These are phyloP conservation scores for Colletotrichum sp. DNA, from an alignment of 2,329 filamentous ascomycete species.

Conservation along the genomic window DNA sequence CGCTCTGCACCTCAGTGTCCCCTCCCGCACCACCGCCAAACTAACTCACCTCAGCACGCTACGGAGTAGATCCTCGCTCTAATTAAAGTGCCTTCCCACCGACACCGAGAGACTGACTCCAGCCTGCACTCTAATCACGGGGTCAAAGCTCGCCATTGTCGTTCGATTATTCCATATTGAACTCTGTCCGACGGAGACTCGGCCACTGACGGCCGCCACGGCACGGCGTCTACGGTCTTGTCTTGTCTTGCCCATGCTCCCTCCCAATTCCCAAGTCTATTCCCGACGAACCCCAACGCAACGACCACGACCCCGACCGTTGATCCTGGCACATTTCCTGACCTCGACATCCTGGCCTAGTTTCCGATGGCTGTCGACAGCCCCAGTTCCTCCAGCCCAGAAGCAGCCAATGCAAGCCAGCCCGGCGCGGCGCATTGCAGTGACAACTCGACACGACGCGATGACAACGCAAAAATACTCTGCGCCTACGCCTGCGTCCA, in stretches of 20 bases:
- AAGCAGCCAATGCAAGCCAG: not conserved
- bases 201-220: not conserved
- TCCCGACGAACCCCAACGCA: not conserved
- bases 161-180: not conserved
- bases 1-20: not conserved
- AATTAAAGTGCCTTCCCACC: not conserved
- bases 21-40: not conserved
- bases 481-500: not conserved
- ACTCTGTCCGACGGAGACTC: not conserved
- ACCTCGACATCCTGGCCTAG: not conserved
- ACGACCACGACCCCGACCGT: not conserved
- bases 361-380: not conserved
- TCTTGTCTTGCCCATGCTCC: not conserved
- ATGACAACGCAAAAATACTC: conserved; percentile 2
- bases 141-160: not conserved
- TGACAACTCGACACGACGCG: conserved; percentile 1
- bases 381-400: not conserved
- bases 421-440: conserved; percentile 4
- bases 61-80: not conserved
- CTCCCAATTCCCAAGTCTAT: not conserved
- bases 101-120: not conserved
- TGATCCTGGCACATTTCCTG: not conserved
- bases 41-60: not conserved
- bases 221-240: not conserved
- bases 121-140: not conserved